These are phyloP conservation scores for Trypanosoma congolense DNA, from an alignment of 208 protist genomes.

Conservation along the genomic window DNA sequence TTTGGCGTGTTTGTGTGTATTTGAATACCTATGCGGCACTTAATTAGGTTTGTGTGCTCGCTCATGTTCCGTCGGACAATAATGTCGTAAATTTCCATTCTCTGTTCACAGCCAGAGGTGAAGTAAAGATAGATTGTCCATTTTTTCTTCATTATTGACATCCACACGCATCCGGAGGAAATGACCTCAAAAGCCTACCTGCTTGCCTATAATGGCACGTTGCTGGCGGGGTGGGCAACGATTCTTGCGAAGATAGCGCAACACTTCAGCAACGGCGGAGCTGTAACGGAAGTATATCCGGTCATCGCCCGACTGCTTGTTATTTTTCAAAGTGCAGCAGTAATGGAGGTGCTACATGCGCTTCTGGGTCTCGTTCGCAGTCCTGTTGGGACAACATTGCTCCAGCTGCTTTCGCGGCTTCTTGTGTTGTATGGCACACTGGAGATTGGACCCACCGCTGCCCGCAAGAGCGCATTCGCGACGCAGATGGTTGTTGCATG, in stretches of 20 bases:
- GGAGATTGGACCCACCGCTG: conserved; percentile 52
- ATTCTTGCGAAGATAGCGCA: conserved; percentile 53
- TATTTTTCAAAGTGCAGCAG: conserved; percentile 78
- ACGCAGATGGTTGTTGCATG: conserved; percentile 82
- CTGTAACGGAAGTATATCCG: conserved; percentile 46
- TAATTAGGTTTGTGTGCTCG: no score
- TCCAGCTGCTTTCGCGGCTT: conserved; percentile 85
- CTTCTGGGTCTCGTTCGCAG: conserved; percentile 69
- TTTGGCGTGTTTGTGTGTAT: background rate
- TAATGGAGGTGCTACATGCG: conserved; percentile 81
- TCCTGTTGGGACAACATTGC: conserved; percentile 72
- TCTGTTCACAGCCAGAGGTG: background rate
- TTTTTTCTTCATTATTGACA: conserved; percentile 3
- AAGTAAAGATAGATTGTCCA: background rate
- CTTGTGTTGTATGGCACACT: conserved; percentile 76
- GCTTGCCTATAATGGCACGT: conserved; percentile 67
- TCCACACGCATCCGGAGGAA: background rate
- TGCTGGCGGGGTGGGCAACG: conserved; percentile 62
- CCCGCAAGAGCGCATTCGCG: conserved; percentile 41
- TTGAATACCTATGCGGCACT: background rate
- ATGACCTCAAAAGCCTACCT: conserved; percentile 62
- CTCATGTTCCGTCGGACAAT: no score
- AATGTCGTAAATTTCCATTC: no score
- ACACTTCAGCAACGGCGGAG: conserved; percentile 31
- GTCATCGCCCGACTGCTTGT: conserved; percentile 58